Conservation (phyloP, 305 asterid genomes). For the Fraxinus latifolia region DNA sequence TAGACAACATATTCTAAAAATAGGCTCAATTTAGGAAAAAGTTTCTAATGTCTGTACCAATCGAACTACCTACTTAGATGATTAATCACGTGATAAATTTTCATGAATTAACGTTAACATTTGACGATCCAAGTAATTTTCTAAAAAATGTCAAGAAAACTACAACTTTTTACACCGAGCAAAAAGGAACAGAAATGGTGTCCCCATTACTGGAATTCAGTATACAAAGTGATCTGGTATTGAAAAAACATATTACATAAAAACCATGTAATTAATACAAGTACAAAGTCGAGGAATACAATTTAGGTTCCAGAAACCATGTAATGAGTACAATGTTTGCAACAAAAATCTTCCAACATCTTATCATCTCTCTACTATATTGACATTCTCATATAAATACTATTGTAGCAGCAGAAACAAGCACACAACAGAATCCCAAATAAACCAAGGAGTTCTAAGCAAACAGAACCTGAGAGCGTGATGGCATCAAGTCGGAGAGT, state of each 20-base stretch:
- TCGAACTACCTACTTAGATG: not conserved
- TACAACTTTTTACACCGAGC: not conserved
- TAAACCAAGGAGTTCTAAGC: conserved; percentile 45
- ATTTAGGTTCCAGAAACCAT: conserved; percentile 19
- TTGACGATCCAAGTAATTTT: not conserved
- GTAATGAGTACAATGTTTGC: conserved; percentile 16
- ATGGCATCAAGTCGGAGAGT: conserved; percentile 63
- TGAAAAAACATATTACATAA: not conserved
- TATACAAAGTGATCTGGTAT: not conserved
- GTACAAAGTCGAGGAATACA: not conserved
- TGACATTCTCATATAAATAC: conserved; percentile 24
- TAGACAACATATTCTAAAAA: not conserved
- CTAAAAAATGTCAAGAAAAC: not conserved
- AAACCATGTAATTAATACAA: not conserved
- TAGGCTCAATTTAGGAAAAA: not conserved
- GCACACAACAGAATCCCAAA: conserved; percentile 5
- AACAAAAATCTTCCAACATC: conserved; percentile 31
- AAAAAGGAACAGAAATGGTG: not conserved
- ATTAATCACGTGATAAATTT: not conserved
- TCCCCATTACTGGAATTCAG: not conserved
- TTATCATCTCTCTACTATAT: conserved; percentile 26
- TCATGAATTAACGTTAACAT: not conserved
- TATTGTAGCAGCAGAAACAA: conserved; percentile 14
- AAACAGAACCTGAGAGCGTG: conserved; percentile 82
- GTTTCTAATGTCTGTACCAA: not conserved